A percentile compares a stretch with the other conserved stretches of the same genome.
phyloP scores from a whole-genome alignment of 371 early-diverging fungal genomes.

The Rhizopus sp. region DNA sequence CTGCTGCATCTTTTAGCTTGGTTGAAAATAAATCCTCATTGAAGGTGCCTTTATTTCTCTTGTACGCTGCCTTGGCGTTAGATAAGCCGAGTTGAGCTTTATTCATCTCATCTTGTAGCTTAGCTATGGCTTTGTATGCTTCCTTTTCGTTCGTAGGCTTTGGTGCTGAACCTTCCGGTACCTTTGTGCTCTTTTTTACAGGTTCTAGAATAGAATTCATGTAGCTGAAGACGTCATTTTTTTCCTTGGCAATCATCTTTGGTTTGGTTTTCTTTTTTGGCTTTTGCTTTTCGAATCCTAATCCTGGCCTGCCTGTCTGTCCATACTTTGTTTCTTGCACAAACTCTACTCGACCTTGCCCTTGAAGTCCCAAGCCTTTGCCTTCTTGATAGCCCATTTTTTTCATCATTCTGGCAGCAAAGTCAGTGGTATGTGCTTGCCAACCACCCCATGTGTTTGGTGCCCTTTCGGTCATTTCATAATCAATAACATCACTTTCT shows the following conservation, averaged over 20 bases:
- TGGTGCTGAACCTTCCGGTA: background rate
- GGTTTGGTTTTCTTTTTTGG: conserved; percentile 7
- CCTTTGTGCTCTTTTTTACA: background rate
- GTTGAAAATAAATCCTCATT: conserved; percentile 23
- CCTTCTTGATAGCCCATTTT: conserved; percentile 45
- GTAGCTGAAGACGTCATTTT: conserved; percentile 17
- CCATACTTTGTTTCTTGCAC: conserved; percentile 12
- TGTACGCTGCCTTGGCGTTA: conserved; percentile 19
- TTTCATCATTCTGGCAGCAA: conserved; percentile 39
- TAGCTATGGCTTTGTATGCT: conserved; percentile 9
- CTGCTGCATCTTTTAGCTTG: conserved; percentile 18
- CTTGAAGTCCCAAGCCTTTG: conserved; percentile 30
- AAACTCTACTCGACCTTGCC: conserved; percentile 30
- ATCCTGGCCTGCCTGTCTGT: conserved; percentile 12
- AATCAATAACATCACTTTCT: conserved; percentile 6
- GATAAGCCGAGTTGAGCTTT: conserved; percentile 10
- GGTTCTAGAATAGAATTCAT: conserved; percentile 20
- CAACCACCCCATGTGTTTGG: conserved; percentile 22
- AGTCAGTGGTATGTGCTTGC: conserved; percentile 38
- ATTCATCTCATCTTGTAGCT: conserved; percentile 21
- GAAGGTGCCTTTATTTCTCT: conserved; percentile 26
- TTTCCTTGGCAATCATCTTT: conserved; percentile 1
- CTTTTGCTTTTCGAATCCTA: conserved; percentile 6
- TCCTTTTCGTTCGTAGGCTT: background rate
- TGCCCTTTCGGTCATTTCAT: conserved; percentile 2